Percentiles rank a stretch among this genome's conserved stretches.
These are phyloP conservation scores for Coelastrella sp. DNA, from an alignment of 139 green algal species.

Conservation along the genomic window DNA sequence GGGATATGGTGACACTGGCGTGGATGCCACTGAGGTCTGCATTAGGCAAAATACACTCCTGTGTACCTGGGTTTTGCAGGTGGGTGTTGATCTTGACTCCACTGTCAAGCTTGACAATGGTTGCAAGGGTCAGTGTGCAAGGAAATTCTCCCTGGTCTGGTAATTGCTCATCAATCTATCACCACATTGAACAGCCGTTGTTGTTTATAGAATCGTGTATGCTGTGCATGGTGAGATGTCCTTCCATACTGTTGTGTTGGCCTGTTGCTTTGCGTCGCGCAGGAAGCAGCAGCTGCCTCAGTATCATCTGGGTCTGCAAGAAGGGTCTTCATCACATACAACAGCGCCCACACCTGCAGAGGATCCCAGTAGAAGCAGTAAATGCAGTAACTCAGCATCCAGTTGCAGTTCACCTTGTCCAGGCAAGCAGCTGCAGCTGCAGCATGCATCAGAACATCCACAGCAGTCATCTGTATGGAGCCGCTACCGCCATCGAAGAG, in stretches of 20 bases:
- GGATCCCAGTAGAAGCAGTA: conserved; percentile 7
- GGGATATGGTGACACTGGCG: conserved; percentile 52
- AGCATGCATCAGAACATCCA: background rate
- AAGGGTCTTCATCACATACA: no score
- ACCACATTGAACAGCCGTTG: no score
- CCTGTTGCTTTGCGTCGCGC: background rate
- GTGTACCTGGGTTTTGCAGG: conserved; percentile 54
- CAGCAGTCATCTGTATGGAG: background rate
- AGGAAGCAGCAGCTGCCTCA: conserved; percentile 21
- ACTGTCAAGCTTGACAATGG: background rate
- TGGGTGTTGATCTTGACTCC: conserved; percentile 15
- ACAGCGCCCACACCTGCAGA: background rate
- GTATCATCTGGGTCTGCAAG: background rate
- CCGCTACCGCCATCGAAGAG: background rate
- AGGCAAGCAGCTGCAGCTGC: background rate
- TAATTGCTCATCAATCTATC: no score
- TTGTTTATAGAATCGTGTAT: no score
- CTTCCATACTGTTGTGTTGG: background rate
- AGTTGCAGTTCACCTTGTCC: background rate
- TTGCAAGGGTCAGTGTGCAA: no score
- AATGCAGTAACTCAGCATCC: background rate
- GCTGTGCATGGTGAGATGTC: no score
- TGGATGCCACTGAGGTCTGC: conserved; percentile 42
- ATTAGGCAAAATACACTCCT: conserved; percentile 48
- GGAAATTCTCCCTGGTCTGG: no score